These are phyloP conservation scores for Punctularia strigosozonata DNA, from an alignment of 768 basidiomycete genomes.

Conservation along the genomic window DNA sequence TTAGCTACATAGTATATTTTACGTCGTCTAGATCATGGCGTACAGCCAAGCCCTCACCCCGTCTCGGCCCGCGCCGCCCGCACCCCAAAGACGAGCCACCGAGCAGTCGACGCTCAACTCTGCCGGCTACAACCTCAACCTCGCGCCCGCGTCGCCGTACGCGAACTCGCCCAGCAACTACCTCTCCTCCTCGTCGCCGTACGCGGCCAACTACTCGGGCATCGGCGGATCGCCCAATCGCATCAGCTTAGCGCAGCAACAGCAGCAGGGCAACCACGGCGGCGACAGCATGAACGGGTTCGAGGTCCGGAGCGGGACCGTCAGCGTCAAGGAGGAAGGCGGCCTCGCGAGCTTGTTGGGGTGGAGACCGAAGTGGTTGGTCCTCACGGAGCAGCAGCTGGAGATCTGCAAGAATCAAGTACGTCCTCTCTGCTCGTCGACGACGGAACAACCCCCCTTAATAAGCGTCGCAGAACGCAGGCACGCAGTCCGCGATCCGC, in stretches of 20 bases:
- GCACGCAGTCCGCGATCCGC: conserved; percentile 42
- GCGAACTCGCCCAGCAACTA: conserved; percentile 26
- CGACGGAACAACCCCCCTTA: background rate
- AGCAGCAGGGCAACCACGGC: too few species aligned
- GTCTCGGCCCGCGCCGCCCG: conserved; percentile 66
- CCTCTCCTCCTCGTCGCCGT: conserved; percentile 48
- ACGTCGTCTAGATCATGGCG: conserved; percentile 23
- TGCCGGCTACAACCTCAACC: conserved; percentile 50
- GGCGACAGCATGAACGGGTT: conserved; percentile 24
- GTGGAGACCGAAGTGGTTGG: conserved; percentile 88
- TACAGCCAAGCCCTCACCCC: conserved; percentile 59
- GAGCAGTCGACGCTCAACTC: conserved; percentile 35
- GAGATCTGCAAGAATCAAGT: conserved; percentile 90
- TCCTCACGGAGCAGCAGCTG: conserved; percentile 70
- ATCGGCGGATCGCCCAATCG: conserved; percentile 74
- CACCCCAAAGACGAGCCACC: conserved; percentile 38
- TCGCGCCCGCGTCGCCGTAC: conserved; percentile 9
- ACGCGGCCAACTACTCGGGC: conserved; percentile 59
- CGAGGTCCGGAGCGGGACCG: conserved; percentile 58
- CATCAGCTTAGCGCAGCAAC: too few species aligned
- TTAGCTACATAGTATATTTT: background rate
- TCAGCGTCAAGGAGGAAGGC: conserved; percentile 90
- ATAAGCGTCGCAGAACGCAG: conserved; percentile 43
- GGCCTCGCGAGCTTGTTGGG: conserved; percentile 83
- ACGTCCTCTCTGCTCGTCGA: conserved; percentile 16